Evolutionary conservation across 495 filamentous ascomycete genomes (phyloP), one percentile per base, ranked within the genome.

Genomic region (Neurospora sp.): DNA sequence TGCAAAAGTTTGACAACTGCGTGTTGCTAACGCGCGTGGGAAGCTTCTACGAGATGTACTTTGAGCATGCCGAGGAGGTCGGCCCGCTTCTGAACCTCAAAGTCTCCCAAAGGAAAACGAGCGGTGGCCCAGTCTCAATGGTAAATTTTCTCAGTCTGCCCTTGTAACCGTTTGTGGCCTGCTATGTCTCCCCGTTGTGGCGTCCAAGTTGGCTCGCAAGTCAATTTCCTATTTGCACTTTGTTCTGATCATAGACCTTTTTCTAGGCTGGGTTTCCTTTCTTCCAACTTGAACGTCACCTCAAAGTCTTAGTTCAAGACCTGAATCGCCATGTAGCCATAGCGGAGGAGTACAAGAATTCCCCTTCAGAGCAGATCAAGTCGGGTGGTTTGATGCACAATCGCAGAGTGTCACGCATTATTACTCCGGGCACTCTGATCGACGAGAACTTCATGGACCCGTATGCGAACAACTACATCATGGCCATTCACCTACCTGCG

Each of bases 371-470:
- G 45, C 92, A 88, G 81, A 82, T 87, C 53, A 93, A 90, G 72
- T 86, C 89, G 14, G 92, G 92, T 8, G 92, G 92, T 3, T 83
- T 96, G 69, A 81, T 93, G 80, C 96, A 94, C 78, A 92, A 94
- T 77, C 90, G 96, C 53, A 89, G 85, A 73, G 92, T 99, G 18
- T 87, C 92, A 53, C 90, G 96, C 47, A 90, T 98, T 71, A 87
- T 99, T 79, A 97, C 96, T 0, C 94, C 96, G 0, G 96, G 96
- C 9, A 99, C 96, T 1, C 82, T 98, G 59, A 97, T 98, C 75
- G 96, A 99, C 80, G 96, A 99, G 81, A 94, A 94, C 74, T 98
- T 98, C 80, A 92, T 98, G 84, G 92, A 98, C 77, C 91, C 93
- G 0, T 94, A 91, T 70, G 89, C 93, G 74, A 97, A 96, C 79